phyloP scores from a whole-genome alignment of 768 basidiomycete genomes.

The Rickenella mellea region DNA sequence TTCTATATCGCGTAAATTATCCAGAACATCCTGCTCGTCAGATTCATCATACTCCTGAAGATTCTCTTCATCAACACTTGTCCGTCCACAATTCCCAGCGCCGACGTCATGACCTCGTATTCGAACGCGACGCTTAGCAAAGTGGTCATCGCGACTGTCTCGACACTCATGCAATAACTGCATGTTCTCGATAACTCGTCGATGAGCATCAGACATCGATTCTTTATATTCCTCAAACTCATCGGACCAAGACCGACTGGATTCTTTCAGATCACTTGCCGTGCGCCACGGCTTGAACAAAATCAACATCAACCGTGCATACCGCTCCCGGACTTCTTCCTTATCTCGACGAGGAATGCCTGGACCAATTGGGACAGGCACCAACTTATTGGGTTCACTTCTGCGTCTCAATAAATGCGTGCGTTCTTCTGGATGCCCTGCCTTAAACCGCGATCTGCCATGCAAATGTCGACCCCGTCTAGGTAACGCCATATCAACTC shows the following conservation, averaged over 20 bases:
- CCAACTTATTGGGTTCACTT: background rate
- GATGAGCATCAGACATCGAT: background rate
- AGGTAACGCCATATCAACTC: background rate
- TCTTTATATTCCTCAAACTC: background rate
- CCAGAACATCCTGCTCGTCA: constrained; percentile 7
- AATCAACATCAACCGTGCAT: background rate
- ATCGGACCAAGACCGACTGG: background rate
- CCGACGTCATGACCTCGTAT: constrained; percentile 22
- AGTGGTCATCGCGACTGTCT: background rate
- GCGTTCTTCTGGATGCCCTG: background rate
- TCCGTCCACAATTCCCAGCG: constrained; percentile 2
- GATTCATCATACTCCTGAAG: no score
- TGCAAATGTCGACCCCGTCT: background rate
- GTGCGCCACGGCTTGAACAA: background rate
- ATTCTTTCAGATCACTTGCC: background rate
- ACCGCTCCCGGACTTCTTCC: background rate
- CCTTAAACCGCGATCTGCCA: constrained; percentile 1
- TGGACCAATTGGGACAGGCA: constrained; percentile 8
- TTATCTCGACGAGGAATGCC: background rate
- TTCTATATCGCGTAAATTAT: constrained; percentile 1
- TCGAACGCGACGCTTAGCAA: constrained; percentile 21
- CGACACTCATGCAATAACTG: background rate
- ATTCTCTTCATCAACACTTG: no score
- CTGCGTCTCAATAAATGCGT: background rate
- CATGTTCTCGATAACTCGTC: background rate